Percentiles rank a stretch among this genome's conserved stretches.
phyloP scores from a whole-genome alignment of 768 basidiomycete genomes.

The Macrolepiota fuliginosa region DNA sequence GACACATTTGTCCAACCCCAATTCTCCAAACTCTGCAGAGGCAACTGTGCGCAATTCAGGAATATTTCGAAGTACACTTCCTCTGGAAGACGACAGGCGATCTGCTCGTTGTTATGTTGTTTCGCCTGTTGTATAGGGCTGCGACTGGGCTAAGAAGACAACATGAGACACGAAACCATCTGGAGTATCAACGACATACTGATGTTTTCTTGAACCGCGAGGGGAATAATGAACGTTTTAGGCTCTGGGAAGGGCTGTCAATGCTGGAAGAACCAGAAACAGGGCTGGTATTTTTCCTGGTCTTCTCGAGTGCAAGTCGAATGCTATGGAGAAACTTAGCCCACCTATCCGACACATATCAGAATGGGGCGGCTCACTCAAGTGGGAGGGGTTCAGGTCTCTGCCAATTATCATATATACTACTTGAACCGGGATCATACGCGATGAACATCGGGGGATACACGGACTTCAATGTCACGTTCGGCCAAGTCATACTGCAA shows the following conservation, averaged over 20 bases:
- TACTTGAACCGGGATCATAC: neutral
- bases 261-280: neutral
- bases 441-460: conserved; percentile 5
- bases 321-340: neutral
- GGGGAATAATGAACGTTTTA: neutral
- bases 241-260: neutral
- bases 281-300: neutral
- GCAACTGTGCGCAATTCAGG: conserved; percentile 21
- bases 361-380: neutral
- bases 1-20: conserved; percentile 37
- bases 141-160: conserved; percentile 1
- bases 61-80: conserved; percentile 29
- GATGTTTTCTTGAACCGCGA: conserved; percentile 1
- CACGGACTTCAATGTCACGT: neutral
- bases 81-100: conserved; percentile 25
- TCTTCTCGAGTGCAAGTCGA: conserved; percentile 7
- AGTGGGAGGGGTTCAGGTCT: neutral
- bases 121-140: conserved; percentile 14
- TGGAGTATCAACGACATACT: neutral
- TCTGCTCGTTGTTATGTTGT: conserved; percentile 4
- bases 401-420: neutral
- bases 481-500: neutral
- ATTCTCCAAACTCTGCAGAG: conserved; percentile 8
- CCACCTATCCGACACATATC: neutral
- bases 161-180: neutral